Evolutionary conservation across 257 asterid species (phyloP), one percentile per base, ranked within the genome.

Genomic region (Hygrophila difformis): DNA sequence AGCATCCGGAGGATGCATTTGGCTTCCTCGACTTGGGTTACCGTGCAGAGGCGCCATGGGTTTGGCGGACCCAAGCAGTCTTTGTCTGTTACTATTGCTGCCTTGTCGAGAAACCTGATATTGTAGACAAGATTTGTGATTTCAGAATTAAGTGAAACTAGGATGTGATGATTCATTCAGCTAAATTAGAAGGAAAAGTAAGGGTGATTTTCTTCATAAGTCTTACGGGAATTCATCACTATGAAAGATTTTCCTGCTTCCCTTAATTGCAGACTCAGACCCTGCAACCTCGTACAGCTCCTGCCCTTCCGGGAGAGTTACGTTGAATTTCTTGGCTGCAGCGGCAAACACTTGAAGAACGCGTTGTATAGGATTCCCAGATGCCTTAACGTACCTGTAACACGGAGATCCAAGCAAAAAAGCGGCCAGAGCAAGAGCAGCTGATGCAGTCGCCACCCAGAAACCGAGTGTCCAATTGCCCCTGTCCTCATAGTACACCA

Each of bases 391-490:
- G 20, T 66, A 66, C 10, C 67, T 49, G 47, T 81, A 82, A 0
- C 75, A 44, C 1, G 70, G 68, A 0, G 81, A 58, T 0, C 94
- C 94, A 0, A 68, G 36, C 24, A 79, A 38, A 45, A 44, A 82
- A 0, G 57, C 66, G 4, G 58, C 20, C 51, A 85, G 39, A 0
- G 72, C 94, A 8, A 68, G 0, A 2, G 59, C 24, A 2, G 86
- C 86, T 0, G 92, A 67, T 47, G 47, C 81, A 0, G 80, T 64
- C 3, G 96, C 66, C 16, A 35, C 67, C 94, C 85, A 69, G 19
- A 85, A 85, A 4, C 92, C 96, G 0, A 85, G 24, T 1, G 76
- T 54, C 96, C 96, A 85, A 18, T 40, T 33, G 1, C 96, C 96
- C 0, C n/a, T 24, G 52, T 82, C 88, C 65, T 85, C 96, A 10